Conservation (phyloP, 805 yeast species). For the Zygoascus ofunaensis region DNA sequence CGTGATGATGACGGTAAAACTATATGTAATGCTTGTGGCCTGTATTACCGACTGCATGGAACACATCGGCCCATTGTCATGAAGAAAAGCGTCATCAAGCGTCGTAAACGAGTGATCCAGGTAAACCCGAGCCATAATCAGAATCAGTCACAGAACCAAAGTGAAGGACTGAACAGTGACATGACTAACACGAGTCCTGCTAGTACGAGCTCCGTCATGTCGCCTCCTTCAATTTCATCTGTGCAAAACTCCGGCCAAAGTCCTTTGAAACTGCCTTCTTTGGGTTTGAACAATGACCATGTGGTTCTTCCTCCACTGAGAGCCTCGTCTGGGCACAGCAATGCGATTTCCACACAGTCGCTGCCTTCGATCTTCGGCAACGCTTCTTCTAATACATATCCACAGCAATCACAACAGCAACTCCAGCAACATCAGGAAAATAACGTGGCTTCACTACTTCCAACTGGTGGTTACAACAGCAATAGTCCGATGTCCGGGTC, state of each 20-base stretch:
- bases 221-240: too few species aligned
- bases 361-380: not conserved
- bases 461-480: not conserved
- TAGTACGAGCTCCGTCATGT: too few species aligned
- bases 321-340: not conserved
- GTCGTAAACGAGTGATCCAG: constrained; percentile 48
- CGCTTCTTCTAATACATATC: too few species aligned
- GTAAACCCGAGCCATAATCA: not conserved
- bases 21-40: constrained; percentile 79
- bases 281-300: not conserved
- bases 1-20: constrained; percentile 74
- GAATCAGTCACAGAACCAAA: not conserved
- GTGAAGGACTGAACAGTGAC: not conserved
- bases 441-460: not conserved
- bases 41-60: constrained; percentile 69
- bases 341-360: not conserved
- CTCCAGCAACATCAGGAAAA: constrained; percentile 1
- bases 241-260: too few species aligned
- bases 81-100: constrained; percentile 64
- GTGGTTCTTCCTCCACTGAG: not conserved
- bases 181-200: not conserved
- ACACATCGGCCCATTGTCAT: constrained; percentile 65
- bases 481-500: not conserved
- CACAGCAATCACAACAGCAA: constrained; percentile 2
- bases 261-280: not conserved